phyloP scores from a whole-genome alignment of 768 basidiomycete genomes.

The Tulasnella sp. region DNA sequence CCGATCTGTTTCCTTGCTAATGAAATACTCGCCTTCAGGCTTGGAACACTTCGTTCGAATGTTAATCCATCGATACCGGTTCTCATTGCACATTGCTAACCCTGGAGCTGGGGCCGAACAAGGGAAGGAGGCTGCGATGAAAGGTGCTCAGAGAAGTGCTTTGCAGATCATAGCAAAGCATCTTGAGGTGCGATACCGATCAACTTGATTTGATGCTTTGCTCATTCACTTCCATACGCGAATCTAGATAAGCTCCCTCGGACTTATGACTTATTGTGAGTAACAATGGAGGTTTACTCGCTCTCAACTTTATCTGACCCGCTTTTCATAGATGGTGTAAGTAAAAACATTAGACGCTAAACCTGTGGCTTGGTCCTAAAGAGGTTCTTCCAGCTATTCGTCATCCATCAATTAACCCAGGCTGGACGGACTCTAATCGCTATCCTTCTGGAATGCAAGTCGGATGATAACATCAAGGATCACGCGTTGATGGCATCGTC shows the following conservation, averaged over 20 bases:
- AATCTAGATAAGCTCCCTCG: conserved; percentile 68
- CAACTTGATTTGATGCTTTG: not conserved
- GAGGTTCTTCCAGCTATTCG: conserved; percentile 36
- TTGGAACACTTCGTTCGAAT: conserved; percentile 83
- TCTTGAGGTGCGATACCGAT: conserved; percentile 41
- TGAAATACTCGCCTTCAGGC: not conserved
- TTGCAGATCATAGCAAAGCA: conserved; percentile 78
- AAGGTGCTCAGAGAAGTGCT: conserved; percentile 70
- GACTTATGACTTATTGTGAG: conserved; percentile 93
- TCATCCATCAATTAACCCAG: conserved; percentile 92
- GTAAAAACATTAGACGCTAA: not conserved
- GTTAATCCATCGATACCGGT: conserved; percentile 85
- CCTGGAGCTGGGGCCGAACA: conserved; percentile 44
- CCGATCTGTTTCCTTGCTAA: not conserved
- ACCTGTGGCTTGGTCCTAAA: not conserved
- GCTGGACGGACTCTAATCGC: conserved; percentile 88
- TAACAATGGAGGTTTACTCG: conserved; percentile 30
- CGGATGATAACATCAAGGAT: conserved; percentile 42
- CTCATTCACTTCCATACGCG: not conserved
- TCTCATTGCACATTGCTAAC: conserved; percentile 39
- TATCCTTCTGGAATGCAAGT: conserved; percentile 81
- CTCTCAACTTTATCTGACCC: not conserved
- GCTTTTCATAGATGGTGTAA: conserved; percentile 22
- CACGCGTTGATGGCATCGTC: conserved; percentile 71
- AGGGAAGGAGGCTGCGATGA: conserved; percentile 73